Percentiles rank a stretch among this genome's conserved stretches.
phyloP scores from a whole-genome alignment of 768 basidiomycete genomes.

The Podaxis sp. region DNA sequence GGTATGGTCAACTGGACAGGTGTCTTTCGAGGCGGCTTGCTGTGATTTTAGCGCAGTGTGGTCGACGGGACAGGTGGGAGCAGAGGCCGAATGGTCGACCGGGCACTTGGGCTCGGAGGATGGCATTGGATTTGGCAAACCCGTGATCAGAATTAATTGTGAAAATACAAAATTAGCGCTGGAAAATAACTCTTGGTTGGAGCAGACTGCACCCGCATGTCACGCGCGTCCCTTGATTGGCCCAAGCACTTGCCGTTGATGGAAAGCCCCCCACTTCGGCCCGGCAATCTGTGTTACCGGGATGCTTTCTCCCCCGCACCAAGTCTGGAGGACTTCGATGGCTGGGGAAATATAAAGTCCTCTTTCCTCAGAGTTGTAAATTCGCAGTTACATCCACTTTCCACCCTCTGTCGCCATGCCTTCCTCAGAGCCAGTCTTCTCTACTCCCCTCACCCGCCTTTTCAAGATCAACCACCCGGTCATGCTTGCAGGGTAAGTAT shows the following conservation, averaged over 20 bases:
- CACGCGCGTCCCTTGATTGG: neutral
- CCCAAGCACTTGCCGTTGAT: neutral
- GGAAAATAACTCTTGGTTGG: neutral
- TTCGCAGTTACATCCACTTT: slow-evolving; percentile 2
- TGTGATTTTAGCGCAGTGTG: slow-evolving; percentile 35
- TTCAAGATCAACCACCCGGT: slow-evolving; percentile 83
- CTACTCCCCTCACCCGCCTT: slow-evolving; percentile 71
- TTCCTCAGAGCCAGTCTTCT: slow-evolving; percentile 62
- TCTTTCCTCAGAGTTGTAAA: neutral
- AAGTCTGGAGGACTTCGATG: neutral
- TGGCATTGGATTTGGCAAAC: slow-evolving; percentile 23
- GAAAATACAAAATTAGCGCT: slow-evolving; percentile 9
- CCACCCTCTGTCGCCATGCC: slow-evolving; percentile 47
- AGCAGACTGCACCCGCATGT: slow-evolving; percentile 4
- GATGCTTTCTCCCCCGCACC: neutral
- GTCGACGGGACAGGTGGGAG: slow-evolving; percentile 64
- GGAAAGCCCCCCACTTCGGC: neutral
- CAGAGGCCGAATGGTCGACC: slow-evolving; percentile 40
- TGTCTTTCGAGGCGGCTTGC: slow-evolving; percentile 19
- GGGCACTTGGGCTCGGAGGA: slow-evolving; percentile 41
- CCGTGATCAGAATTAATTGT: neutral
- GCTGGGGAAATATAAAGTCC: slow-evolving; percentile 1
- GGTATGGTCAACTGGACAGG: slow-evolving; percentile 44
- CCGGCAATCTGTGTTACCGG: slow-evolving; percentile 8
- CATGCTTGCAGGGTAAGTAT: slow-evolving; percentile 67